These are phyloP conservation scores for Porogramme epimiltina DNA, from an alignment of 1,284 basidiomycete genomes.

Conservation along the genomic window DNA sequence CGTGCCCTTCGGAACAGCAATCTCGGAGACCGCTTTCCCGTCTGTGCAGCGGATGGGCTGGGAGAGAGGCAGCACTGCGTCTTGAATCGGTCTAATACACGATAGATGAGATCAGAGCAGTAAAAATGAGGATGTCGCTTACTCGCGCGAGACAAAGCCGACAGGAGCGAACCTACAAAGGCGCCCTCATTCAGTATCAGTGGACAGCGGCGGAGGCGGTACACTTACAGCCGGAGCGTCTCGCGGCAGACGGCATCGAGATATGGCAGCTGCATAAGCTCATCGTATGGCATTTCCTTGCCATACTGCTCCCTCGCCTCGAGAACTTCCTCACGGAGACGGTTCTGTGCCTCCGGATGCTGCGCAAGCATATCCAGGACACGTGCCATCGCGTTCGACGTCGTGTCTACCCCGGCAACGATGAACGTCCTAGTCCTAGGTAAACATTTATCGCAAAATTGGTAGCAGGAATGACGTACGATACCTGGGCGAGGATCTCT, in stretches of 20 bases:
- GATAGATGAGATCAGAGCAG: too few relatives aligned
- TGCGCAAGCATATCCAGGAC: conserved; percentile 10
- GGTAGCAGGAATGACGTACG: neutral
- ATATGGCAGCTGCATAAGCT: conserved; percentile 37
- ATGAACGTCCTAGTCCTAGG: conserved; percentile 1
- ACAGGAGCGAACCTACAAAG: neutral
- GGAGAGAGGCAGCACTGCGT: neutral
- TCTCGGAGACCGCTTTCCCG: neutral
- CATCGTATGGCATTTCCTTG: conserved; percentile 3
- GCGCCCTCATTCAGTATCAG: neutral
- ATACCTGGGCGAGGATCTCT: conserved; percentile 3
- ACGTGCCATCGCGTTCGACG: conserved; percentile 5
- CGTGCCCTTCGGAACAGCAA: neutral
- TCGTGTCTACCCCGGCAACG: conserved; percentile 4
- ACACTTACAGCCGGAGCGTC: conserved; percentile 24
- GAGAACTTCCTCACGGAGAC: neutral
- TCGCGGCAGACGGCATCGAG: conserved; percentile 58
- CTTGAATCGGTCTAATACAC: too few relatives aligned
- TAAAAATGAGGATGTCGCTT: neutral
- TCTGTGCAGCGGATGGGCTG: neutral
- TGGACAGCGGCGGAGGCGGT: conserved; percentile 49
- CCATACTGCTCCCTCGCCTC: conserved; percentile 24
- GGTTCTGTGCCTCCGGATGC: neutral
- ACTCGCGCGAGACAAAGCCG: too few relatives aligned
- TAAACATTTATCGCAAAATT: neutral